Base-by-base conservation (phyloP, 352 stramenopile species). In the Aphanomyces invadans region DNA sequence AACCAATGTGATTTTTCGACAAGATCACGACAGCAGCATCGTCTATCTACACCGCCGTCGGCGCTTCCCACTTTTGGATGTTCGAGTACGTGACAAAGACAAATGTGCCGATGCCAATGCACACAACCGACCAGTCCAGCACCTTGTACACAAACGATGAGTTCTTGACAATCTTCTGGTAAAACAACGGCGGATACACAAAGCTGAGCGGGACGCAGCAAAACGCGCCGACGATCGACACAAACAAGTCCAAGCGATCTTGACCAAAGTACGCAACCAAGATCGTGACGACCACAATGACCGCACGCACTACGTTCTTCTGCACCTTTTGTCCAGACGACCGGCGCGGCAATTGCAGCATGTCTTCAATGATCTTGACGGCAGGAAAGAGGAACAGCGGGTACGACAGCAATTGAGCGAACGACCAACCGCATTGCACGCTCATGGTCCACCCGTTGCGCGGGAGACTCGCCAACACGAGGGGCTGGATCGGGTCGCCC, bases 21-120 rank as follows among this genome's bases (percentile, higher is more conserved):
- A n/a, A n/a, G n/a, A n/a, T n/a, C n/a, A n/a, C n/a, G n/a, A n/a
- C n/a, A n/a, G n/a, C n/a, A n/a, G n/a, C n/a, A n/a, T n/a, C n/a
- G n/a, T n/a, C n/a, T n/a, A n/a, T n/a, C n/a, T n/a, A n/a, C n/a
- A n/a, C n/a, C n/a, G n/a, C n/a, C n/a, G n/a, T n/a, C n/a, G n/a
- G n/a, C n/a, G n/a, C 53, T 62, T 66, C 11, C 84, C 84, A 93
- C 48, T 84, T 80, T 49, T 78, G 39, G 25, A 91, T 69, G 68
- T 91, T 91, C 26, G 80, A 87, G 71, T 82, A 90, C 64, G 84
- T 90, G 49, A 91, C 80, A 45, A 86, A 88, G 19, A 80, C 25
- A 75, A 88, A 87, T 3, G 80, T 88, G 62, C 83, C 79, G 28
- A 73, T 28, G 17, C 80, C 80, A 28, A 88, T 31, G 32, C 61